Conservation (phyloP, 306 rosid genomes). For the Hippophae rhamnoides region DNA sequence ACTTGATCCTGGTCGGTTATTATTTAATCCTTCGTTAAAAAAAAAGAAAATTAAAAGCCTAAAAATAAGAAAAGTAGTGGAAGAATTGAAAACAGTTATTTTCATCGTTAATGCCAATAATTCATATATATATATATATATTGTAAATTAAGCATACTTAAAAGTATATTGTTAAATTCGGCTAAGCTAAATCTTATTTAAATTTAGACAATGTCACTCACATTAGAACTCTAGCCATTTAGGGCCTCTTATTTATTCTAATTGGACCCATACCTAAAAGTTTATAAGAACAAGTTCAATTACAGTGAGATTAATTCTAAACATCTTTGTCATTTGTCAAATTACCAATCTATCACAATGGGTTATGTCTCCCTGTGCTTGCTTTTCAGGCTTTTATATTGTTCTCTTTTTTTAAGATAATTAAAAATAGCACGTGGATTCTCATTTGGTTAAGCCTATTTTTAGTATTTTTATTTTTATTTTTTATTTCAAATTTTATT, state of each 20-base stretch:
- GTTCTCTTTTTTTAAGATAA: not conserved
- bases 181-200: not conserved
- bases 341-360: constrained; percentile 4
- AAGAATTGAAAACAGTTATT: constrained; percentile 5
- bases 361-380: constrained; percentile 31
- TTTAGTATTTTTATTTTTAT: too few species aligned
- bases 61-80: constrained; percentile 27
- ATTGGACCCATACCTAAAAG: constrained; percentile 4
- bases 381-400: constrained; percentile 22
- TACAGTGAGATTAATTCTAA: constrained; percentile 16
- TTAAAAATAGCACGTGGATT: too few species aligned
- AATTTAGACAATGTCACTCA: too few species aligned
- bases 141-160: too few species aligned
- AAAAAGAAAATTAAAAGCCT: not conserved
- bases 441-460: too few species aligned
- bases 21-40: not conserved
- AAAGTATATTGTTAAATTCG: too few species aligned
- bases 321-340: constrained; percentile 27
- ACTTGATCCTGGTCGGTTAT: constrained; percentile 9
- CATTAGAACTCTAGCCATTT: not conserved
- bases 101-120: constrained; percentile 23
- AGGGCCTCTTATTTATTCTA: constrained; percentile 3
- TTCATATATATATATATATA: constrained; percentile 13
- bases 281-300: constrained; percentile 13
- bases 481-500: too few species aligned